Evolutionary conservation across 495 filamentous ascomycete species (phyloP), one percentile per base, ranked within the genome.

Genomic region (Diplogelasinospora grovesii): DNA sequence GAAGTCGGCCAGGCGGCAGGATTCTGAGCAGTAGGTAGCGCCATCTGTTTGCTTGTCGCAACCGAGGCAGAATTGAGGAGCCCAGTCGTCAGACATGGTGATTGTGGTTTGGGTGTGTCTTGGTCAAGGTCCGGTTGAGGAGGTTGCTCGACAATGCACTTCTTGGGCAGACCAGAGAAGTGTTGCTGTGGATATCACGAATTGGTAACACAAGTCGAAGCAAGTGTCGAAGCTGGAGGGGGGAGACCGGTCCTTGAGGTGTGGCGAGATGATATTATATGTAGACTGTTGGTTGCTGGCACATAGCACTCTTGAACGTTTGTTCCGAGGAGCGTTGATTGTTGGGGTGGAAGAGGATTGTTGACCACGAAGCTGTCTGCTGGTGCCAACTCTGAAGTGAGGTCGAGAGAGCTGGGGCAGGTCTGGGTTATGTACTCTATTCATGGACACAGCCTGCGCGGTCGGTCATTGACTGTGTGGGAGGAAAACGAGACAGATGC

Each of bases 11-110:
- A 96, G 71, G 28, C 87, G 78, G 70, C 90, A 97, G 18, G 83
- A 78, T 68, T 97, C 89, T 19, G 88, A 94, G 78, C 90, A 97
- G 67, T 95, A 97, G 52, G 75, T 78, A 45, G 75, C 75, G 45
- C 83, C 83, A 36, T 77, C 74, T 41, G 83, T 92, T 64, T 94
- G 86, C 61, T 80, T 79, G 64, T 96, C 90, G 72, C 90, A 97
- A 71, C 82, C 81, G 44, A 97, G 80, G 69, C 90, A 97, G 76
- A 85, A 95, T 62, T 95, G 86, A 49, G 79, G 84, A 48, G 83
- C 87, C 88, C 90, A 96, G 49, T 84, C 76, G 69, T 81, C 81
- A 52, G 68, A 71, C 68, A 75, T 73, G 50, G 58, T 69, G 59
- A 29, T 36, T 36, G 40, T 22, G 27, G 33, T 8, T 36, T 27